Conservation (phyloP, 805 yeast species). For the Starmerella cellae region DNA sequence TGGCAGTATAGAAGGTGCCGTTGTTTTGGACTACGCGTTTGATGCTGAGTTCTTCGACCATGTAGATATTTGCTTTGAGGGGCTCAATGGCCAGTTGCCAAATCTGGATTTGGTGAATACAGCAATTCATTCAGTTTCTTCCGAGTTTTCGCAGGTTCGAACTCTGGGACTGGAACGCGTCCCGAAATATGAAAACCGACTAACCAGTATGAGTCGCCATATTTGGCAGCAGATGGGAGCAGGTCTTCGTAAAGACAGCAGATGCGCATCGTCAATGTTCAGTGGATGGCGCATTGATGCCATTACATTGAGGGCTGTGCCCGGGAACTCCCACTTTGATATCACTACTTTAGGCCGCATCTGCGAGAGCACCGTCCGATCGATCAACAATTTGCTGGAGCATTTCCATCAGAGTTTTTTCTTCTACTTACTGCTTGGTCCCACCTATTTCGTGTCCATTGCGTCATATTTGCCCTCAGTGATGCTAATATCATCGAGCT, state of each 20-base stretch:
- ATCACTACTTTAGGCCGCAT: constrained; percentile 86
- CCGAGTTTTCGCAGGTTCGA: constrained; percentile 60
- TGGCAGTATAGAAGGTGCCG: constrained; percentile 84
- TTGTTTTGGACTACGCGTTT: constrained; percentile 67
- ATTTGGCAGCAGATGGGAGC: constrained; percentile 55
- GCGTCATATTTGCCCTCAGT: constrained; percentile 89
- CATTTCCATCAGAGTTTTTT: constrained; percentile 96
- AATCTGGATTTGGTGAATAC: constrained; percentile 80
- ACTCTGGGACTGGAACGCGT: constrained; percentile 49
- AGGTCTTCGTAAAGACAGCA: constrained; percentile 32
- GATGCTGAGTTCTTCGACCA: constrained; percentile 54
- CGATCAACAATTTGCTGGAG: constrained; percentile 82
- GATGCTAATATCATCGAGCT: constrained; percentile 52
- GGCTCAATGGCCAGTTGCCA: constrained; percentile 91
- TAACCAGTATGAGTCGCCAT: constrained; percentile 48
- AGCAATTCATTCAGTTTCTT: constrained; percentile 57
- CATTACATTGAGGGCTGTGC: constrained; percentile 54
- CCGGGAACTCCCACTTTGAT: constrained; percentile 50
- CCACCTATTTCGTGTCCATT: constrained; percentile 73
- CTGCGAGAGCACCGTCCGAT: constrained; percentile 72
- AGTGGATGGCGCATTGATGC: constrained; percentile 96
- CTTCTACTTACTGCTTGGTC: constrained; percentile 71
- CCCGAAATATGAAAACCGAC: constrained; percentile 36
- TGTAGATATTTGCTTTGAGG: constrained; percentile 67
- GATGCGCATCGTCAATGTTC: constrained; percentile 68